phyloP scores from a whole-genome alignment of 345 rosid genomes.

The Brassica napus region Da-Ae NC_063434.1:28037501-28038000 shows the following conservation, averaged over 20 bases:
- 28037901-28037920: conserved; percentile 79
- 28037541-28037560: conserved; percentile 83
- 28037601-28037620: not conserved
- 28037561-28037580: conserved; percentile 64
- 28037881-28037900: conserved; percentile 87
- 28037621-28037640: not conserved
- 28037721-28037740: conserved; percentile 65
- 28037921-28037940: conserved; percentile 51
- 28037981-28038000: not conserved
- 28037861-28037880: conserved; percentile 84
- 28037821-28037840: conserved; percentile 86
- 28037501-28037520: conserved; percentile 87
- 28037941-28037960: conserved; percentile 14
- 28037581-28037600: conserved; percentile 23
- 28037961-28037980: conserved; percentile 38
- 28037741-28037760: conserved; percentile 78
- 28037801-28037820: conserved; percentile 92
- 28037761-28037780: conserved; percentile 76
- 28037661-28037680: conserved; percentile 76
- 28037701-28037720: conserved; percentile 52
- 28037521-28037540: conserved; percentile 85
- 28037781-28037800: conserved; percentile 68
- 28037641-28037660: conserved; percentile 5
- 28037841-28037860: conserved; percentile 81
- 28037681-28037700: conserved; percentile 53